Evolutionary conservation across 805 yeast species (phyloP).

Genomic region (Kodamaea fukazawae): DNA sequence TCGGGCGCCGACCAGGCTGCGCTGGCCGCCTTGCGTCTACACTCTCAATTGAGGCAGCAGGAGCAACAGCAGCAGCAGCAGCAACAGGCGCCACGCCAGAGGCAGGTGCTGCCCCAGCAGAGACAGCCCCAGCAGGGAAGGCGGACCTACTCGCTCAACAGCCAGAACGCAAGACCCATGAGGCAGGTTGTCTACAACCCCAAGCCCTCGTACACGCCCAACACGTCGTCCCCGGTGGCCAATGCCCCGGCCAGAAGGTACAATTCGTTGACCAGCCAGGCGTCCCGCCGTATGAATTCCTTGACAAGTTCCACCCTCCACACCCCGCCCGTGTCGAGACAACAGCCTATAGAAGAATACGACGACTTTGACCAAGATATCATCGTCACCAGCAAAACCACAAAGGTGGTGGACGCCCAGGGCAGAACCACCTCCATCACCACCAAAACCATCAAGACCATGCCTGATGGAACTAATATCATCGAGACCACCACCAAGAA

Average conservation of each 20-base stretch:
- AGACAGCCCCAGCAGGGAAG: slow-evolving; percentile 5
- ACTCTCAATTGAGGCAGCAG: slow-evolving; percentile 15
- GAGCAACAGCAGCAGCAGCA: slow-evolving; percentile 5
- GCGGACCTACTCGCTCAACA: slow-evolving; percentile 4
- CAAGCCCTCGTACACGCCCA: slow-evolving; percentile 36
- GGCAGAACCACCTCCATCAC: slow-evolving; percentile 41
- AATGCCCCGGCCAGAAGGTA: slow-evolving; percentile 4
- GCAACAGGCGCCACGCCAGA: slow-evolving; percentile 7
- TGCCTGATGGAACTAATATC: slow-evolving; percentile 43
- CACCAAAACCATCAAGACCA: slow-evolving; percentile 34
- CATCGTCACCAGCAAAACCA: slow-evolving; percentile 40
- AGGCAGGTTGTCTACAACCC: slow-evolving; percentile 39
- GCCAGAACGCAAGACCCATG: slow-evolving; percentile 29
- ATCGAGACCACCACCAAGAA: slow-evolving; percentile 43
- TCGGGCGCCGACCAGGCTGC: slow-evolving; percentile 42
- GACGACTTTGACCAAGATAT: slow-evolving; percentile 23
- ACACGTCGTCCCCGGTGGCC: slow-evolving; percentile 12
- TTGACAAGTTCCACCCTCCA: slow-evolving; percentile 5
- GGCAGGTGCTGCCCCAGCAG: slow-evolving; percentile 5
- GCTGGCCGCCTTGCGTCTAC: slow-evolving; percentile 37
- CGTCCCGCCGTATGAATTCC: slow-evolving; percentile 4
- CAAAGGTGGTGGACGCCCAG: slow-evolving; percentile 37
- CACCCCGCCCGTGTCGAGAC: too few species aligned
- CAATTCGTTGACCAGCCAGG: slow-evolving; percentile 9
- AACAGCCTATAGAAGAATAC: slow-evolving; percentile 8